Percentiles rank a stretch among this genome's conserved stretches.
Conservation (phyloP, 163 green algal genomes). For the Scenedesmus sp. region DNA sequence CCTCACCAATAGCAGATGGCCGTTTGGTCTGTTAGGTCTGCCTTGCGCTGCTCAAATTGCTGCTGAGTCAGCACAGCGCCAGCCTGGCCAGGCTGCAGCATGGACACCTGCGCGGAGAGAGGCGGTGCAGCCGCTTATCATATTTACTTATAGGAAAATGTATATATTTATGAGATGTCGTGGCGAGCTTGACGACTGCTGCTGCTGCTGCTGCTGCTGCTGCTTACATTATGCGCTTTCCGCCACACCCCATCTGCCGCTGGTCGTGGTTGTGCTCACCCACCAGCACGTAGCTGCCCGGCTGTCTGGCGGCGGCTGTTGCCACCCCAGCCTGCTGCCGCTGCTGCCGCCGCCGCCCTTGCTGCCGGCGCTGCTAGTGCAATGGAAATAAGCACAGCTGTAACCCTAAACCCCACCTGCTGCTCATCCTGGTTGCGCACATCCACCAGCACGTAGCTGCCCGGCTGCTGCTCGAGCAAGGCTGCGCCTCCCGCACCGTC, state of each 20-base stretch:
- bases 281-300: constrained; percentile 38
- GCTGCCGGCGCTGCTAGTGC: too few species aligned
- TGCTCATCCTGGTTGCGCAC: constrained; percentile 38
- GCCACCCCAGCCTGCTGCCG: too few species aligned
- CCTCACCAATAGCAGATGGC: constrained; percentile 50
- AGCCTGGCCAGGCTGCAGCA: constrained; percentile 18
- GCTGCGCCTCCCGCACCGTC: neutral
- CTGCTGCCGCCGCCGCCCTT: too few species aligned
- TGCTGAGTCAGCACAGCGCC: constrained; percentile 4
- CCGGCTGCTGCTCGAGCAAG: constrained; percentile 15
- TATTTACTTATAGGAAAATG: too few species aligned
- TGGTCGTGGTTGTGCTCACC: constrained; percentile 31
- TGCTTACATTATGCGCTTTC: too few species aligned
- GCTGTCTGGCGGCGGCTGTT: too few species aligned
- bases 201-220: neutral
- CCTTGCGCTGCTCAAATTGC: constrained; percentile 26
- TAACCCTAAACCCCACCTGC: neutral
- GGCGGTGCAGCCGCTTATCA: neutral
- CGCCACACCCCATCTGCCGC: constrained; percentile 14
- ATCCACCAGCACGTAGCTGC: constrained; percentile 45
- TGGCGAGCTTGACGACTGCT: neutral
- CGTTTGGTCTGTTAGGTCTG: constrained; percentile 1
- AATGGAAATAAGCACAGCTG: too few species aligned
- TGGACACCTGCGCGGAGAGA: constrained; percentile 50
- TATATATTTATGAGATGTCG: neutral